Conservation (phyloP, 257 asterid species). For the Solanum chiquidenum region DNA sequence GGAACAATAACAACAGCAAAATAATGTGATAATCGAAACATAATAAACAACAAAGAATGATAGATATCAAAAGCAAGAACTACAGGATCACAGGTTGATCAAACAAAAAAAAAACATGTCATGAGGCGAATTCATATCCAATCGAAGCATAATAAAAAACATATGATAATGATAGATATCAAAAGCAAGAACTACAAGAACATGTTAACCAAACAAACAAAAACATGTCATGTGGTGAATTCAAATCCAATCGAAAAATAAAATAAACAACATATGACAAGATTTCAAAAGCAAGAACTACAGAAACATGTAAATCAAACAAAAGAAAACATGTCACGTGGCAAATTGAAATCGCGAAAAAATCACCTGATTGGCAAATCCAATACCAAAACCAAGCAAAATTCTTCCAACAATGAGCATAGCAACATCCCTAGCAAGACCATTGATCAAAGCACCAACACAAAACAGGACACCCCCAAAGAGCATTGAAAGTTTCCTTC, state of each 20-base stretch:
- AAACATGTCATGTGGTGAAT: neutral
- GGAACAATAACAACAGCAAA: too few species aligned
- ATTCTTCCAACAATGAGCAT: slow-evolving; percentile 79
- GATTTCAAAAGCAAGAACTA: too few species aligned
- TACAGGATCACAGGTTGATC: neutral
- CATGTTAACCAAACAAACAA: too few species aligned
- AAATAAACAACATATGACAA: neutral
- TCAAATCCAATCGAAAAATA: neutral
- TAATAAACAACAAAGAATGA: neutral
- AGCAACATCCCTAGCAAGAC: slow-evolving; percentile 41
- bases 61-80: too few species aligned
- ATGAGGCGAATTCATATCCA: neutral
- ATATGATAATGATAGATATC: neutral
- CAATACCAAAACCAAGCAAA: slow-evolving; percentile 75
- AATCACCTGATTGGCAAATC: slow-evolving; percentile 77
- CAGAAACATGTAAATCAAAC: too few species aligned
- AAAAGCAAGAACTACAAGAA: neutral
- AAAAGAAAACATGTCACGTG: neutral
- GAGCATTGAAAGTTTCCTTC: slow-evolving; percentile 66
- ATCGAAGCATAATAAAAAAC: neutral
- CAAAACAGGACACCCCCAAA: slow-evolving; percentile 63
- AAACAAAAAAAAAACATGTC: neutral
- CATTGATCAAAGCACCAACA: slow-evolving; percentile 67
- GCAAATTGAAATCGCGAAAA: neutral
- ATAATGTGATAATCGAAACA: too few species aligned